These are phyloP conservation scores for Phoenix roebelenii DNA, from an alignment of 176 grass and related monocot genomes.

Conservation along the genomic window DNA sequence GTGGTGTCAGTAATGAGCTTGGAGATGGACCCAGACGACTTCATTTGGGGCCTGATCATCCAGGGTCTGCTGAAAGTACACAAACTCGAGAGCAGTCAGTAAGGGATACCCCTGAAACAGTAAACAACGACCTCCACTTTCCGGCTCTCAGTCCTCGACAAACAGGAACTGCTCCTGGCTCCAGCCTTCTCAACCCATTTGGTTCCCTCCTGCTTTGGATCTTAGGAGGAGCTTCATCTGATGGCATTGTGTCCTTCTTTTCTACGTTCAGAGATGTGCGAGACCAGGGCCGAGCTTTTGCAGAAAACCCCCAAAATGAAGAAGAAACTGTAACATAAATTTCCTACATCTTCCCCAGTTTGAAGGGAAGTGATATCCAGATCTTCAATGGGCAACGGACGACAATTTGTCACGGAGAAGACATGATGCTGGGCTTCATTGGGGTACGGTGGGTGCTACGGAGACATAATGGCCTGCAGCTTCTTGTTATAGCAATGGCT, in stretches of 20 bases:
- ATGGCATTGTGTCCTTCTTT: conserved; percentile 89
- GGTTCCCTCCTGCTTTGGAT: conserved; percentile 72
- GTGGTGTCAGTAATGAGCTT: conserved; percentile 20
- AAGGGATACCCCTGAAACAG: conserved; percentile 2
- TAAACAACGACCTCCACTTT: conserved; percentile 22
- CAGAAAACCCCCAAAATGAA: conserved; percentile 41
- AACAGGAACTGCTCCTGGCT: conserved; percentile 32
- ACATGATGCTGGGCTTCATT: too few relatives aligned
- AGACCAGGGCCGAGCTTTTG: conserved; percentile 57
- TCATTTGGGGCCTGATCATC: conserved; percentile 10
- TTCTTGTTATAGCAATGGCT: too few relatives aligned
- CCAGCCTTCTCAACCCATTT: conserved; percentile 44
- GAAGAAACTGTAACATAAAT: conserved; percentile 53
- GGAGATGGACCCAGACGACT: conserved; percentile 24
- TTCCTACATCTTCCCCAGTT: background rate
- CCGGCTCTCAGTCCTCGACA: conserved; percentile 33
- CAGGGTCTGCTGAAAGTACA: conserved; percentile 21
- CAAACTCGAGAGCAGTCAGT: conserved; percentile 30
- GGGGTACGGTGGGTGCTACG: too few relatives aligned
- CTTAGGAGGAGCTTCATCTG: conserved; percentile 66
- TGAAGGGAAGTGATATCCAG: background rate
- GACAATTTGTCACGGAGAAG: too few relatives aligned
- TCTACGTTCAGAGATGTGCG: conserved; percentile 79
- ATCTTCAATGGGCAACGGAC: too few relatives aligned
- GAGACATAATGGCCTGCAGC: too few relatives aligned